Evolutionary conservation across 1,284 basidiomycete genomes (phyloP), one percentile per base, ranked within the genome.

Genomic region (Rhodotorula sp.): DNA sequence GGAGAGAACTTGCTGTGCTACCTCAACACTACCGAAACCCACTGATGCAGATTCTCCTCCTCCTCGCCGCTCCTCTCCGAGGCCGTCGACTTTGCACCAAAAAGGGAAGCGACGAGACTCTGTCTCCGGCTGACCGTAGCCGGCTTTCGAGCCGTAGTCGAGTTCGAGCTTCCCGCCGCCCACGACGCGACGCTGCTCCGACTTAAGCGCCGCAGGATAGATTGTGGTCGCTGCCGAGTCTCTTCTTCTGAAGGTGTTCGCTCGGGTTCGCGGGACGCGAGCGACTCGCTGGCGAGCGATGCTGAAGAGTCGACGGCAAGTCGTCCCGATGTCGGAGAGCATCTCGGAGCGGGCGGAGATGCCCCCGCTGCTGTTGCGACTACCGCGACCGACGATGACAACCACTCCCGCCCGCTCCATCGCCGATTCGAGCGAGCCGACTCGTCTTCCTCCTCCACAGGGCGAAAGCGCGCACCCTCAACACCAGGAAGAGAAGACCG

Each of bases 11-110:
- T 53, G 29, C 20, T 29, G n/a, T 6, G 54, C 30, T 54, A 64
- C 45, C 60, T 33, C 26, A 60, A 18, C 22, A 68, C 69, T 12
- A 67, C 59, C n/a, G 37, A 49, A 15, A 65, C 64, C 68, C 68
- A 70, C 14, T 59, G 37, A 3, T 55, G 55, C 18, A 66, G 56
- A 8, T 46, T 44, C 62, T 62, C 62, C 12, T 42, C 48, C 33
- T 42, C 42, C 12, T 14, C n/a, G 42, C 42, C 26, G 29, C 6
- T 33, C 60, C 46, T n/a, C 30, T 15, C 4, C 29, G 37, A 42
- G 37, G 12, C 60, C 48, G 20, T 18, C 24, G 48, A 49, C 48
- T 24, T 33, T 30, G 17, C 26, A 6, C 60, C 49, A 14, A 61
- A 62, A 7, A 62, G 0, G 17, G 51, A 53, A 17, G 42, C n/a